These are phyloP conservation scores for Pseudopediastrum boryanum DNA, from an alignment of 139 green algal species.

Conservation along the genomic window DNA sequence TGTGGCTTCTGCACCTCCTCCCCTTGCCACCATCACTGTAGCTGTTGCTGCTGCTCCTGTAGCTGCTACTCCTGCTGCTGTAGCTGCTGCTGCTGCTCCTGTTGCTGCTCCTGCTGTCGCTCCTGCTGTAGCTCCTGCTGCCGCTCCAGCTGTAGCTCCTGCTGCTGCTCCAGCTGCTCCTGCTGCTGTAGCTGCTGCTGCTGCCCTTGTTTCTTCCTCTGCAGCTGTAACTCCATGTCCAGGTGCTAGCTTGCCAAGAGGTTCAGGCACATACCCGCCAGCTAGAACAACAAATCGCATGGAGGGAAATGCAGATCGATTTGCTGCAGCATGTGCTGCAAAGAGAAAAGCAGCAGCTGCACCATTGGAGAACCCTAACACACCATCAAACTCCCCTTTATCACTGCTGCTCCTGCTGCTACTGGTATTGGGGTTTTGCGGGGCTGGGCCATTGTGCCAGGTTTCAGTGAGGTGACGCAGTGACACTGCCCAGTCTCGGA, in stretches of 20 bases:
- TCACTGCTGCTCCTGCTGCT: background rate
- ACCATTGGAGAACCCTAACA: conserved; percentile 62
- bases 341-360: conserved; percentile 57
- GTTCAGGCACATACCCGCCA: conserved; percentile 52
- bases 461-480: conserved; percentile 21
- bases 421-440: background rate
- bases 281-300: conserved; percentile 47
- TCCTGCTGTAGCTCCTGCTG: conserved; percentile 10
- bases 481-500: conserved; percentile 39
- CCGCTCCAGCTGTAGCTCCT: background rate
- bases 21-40: background rate
- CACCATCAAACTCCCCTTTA: conserved; percentile 43
- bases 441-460: background rate
- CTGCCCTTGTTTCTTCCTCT: too few relatives aligned
- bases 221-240: background rate
- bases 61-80: conserved; percentile 5
- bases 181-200: background rate
- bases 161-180: background rate
- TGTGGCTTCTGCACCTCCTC: too few relatives aligned
- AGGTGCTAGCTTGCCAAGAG: conserved; percentile 37
- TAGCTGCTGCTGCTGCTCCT: background rate
- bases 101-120: background rate
- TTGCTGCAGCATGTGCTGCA: conserved; percentile 16
- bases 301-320: background rate
- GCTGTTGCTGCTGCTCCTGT: background rate